phyloP scores from a whole-genome alignment of 192 early-diverging fungal genomes.

The Coemansia sp. region DNA sequence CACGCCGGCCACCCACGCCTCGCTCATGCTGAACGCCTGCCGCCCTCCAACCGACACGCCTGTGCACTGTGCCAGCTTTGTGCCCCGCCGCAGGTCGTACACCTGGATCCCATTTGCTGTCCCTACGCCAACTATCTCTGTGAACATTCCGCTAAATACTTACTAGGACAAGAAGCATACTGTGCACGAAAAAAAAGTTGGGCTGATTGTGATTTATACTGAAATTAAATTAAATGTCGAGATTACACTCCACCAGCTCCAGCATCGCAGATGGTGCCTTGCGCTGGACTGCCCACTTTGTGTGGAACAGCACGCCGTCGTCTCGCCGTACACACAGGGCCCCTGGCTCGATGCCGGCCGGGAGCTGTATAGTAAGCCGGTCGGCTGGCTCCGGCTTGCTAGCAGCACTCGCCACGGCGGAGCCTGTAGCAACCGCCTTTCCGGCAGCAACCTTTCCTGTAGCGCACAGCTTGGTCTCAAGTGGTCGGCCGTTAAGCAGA shows the following conservation, averaged over 20 bases:
- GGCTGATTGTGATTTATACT: neutral
- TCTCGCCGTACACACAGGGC: constrained; percentile 26
- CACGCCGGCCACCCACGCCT: constrained; percentile 38
- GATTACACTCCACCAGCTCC: constrained; percentile 33
- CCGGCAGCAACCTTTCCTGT: neutral
- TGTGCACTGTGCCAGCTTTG: constrained; percentile 34
- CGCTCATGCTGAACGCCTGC: constrained; percentile 34
- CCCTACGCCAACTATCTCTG: constrained; percentile 40
- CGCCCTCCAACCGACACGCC: constrained; percentile 29
- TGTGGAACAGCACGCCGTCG: constrained; percentile 42
- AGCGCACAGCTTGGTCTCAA: constrained; percentile 11
- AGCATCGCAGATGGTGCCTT: neutral
- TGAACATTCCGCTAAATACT: constrained; percentile 30
- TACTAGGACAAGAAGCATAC: neutral
- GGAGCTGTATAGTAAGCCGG: constrained; percentile 12
- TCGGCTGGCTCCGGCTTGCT: neutral
- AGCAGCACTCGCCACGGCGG: neutral
- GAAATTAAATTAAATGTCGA: constrained; percentile 30
- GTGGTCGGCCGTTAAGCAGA: constrained; percentile 17
- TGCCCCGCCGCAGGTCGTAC: constrained; percentile 53
- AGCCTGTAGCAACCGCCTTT: neutral
- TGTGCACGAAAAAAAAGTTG: neutral
- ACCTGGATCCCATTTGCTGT: constrained; percentile 39
- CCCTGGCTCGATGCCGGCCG: constrained; percentile 14
- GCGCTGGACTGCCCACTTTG: constrained; percentile 37